Base-by-base conservation (phyloP, 352 stramenopile species). In the Pythium guiyangense region DNA sequence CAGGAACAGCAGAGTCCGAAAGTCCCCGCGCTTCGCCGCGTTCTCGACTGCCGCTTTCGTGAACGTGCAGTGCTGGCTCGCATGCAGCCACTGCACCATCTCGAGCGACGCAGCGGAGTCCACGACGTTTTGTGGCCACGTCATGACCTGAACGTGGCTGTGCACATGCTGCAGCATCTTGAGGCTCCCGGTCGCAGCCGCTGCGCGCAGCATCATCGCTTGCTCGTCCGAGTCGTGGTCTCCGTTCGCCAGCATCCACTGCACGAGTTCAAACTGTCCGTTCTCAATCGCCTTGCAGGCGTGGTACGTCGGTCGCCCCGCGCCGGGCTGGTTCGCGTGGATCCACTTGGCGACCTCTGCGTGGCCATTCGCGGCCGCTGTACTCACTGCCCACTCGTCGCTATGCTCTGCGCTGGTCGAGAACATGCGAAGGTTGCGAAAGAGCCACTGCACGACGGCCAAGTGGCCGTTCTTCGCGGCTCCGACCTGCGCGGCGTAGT, bases 1-100 rank as follows among this genome's bases (percentile, higher is more conserved):
- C 27, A 53, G 29, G 31, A 53, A 53, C 17, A 56, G 50, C 37
- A 56, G 25, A 2, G 22, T 44, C 6, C 46, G 35, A 56, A 56
- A 56, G 50, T 56, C 27, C 5, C 50, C 50, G 37, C 22, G 37
- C 14, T 26, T 25, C 12, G 40, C 50, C 6, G 37, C 50, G 9
- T 44, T 47, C 22, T 56, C 22, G 22, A 56, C 40, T 14, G 50
- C 50, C 14, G 11, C 35, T 1, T 25, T 39, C 22, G 50, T 56
- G 22, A 17, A 56, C 14, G 5, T 26, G 22, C 29, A 11, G 46
- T 2, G n/a, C 29, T 15, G 46, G 31, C 68, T 22, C 11, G 34
- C 49, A 43, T 74, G 62, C 8, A 77, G 58, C 57, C 70, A 77
- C 27, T 72, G 49, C n/a, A 70, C 52, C 9, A 72, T 49, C 2